Percentiles rank a stretch among this genome's conserved stretches.
Conservation (phyloP, 495 filamentous ascomycete genomes). For the Aspergillus diversus region DNA sequence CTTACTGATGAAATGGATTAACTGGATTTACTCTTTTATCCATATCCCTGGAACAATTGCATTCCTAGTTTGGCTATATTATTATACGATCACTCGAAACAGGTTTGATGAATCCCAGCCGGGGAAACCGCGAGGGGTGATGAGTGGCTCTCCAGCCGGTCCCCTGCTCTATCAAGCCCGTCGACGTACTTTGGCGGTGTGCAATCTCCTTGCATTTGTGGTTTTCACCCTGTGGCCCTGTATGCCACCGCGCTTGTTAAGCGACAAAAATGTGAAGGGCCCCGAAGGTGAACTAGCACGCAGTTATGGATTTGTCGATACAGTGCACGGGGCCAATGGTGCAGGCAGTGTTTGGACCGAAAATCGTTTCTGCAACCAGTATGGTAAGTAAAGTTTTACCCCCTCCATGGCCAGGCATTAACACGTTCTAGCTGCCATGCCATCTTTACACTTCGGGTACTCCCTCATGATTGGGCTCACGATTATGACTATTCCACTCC, state of each 20-base stretch:
- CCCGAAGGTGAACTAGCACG: slow-evolving; percentile 50
- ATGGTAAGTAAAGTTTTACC: slow-evolving; percentile 42
- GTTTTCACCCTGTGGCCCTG: slow-evolving; percentile 79
- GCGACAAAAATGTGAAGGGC: slow-evolving; percentile 49
- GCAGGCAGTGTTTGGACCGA: slow-evolving; percentile 71
- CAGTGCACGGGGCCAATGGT: slow-evolving; percentile 68
- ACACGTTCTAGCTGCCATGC: slow-evolving; percentile 66
- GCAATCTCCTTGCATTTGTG: slow-evolving; percentile 76
- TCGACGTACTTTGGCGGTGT: slow-evolving; percentile 71
- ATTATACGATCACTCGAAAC: slow-evolving; percentile 62
- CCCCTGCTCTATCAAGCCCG: slow-evolving; percentile 60
- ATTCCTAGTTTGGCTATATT: slow-evolving; percentile 68
- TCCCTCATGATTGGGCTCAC: slow-evolving; percentile 75
- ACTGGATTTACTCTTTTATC: slow-evolving; percentile 77
- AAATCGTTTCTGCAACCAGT: slow-evolving; percentile 70
- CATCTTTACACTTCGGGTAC: slow-evolving; percentile 79
- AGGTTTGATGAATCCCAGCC: slow-evolving; percentile 40
- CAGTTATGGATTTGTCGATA: slow-evolving; percentile 73
- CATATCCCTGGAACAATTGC: slow-evolving; percentile 80
- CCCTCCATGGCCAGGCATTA: background rate
- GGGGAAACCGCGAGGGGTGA: slow-evolving; percentile 38
- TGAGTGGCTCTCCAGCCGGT: slow-evolving; percentile 47
- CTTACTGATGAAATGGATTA: slow-evolving; percentile 53
- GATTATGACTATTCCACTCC: slow-evolving; percentile 58
- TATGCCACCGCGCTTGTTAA: slow-evolving; percentile 77